phyloP scores from a whole-genome alignment of 306 rosid species.

The Purshia tridentata region DNA sequence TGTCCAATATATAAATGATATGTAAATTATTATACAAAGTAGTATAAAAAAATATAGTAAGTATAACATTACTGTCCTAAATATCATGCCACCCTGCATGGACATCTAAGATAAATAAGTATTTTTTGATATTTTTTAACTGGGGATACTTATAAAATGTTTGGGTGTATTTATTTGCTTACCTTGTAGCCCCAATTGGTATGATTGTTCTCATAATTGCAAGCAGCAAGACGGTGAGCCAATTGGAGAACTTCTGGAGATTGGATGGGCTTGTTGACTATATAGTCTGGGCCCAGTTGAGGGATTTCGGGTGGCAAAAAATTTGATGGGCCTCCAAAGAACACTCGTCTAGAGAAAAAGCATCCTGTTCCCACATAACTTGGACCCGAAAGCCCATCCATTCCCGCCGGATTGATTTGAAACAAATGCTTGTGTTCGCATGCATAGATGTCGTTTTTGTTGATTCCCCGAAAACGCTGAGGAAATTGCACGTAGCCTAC shows the following conservation, averaged over 20 bases:
- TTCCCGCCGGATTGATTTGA: conserved; percentile 18
- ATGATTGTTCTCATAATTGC: conserved; percentile 26
- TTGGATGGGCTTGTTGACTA: conserved; percentile 27
- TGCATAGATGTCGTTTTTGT: conserved; percentile 29
- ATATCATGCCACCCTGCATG: no score
- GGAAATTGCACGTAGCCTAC: conserved; percentile 39
- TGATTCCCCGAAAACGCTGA: conserved; percentile 32
- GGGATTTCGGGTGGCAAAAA: conserved; percentile 18
- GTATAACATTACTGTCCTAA: no score
- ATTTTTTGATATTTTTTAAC: no score
- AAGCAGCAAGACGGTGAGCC: conserved; percentile 32
- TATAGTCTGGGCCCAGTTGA: conserved; percentile 17
- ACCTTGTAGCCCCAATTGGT: conserved; percentile 51
- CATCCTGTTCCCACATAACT: conserved; percentile 35
- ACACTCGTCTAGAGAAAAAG: conserved; percentile 30
- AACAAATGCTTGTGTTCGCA: conserved; percentile 8
- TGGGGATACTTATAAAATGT: no score
- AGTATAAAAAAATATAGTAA: no score
- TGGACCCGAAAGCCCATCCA: conserved; percentile 39
- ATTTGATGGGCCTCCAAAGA: conserved; percentile 41
- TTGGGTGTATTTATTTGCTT: background rate
- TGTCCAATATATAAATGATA: no score
- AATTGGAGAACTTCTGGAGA: conserved; percentile 14
- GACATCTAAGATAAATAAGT: no score
- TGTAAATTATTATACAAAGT: no score